Base-by-base conservation (phyloP, 2,329 filamentous ascomycete genomes). In the Myriosclerotinia curreyana region DNA sequence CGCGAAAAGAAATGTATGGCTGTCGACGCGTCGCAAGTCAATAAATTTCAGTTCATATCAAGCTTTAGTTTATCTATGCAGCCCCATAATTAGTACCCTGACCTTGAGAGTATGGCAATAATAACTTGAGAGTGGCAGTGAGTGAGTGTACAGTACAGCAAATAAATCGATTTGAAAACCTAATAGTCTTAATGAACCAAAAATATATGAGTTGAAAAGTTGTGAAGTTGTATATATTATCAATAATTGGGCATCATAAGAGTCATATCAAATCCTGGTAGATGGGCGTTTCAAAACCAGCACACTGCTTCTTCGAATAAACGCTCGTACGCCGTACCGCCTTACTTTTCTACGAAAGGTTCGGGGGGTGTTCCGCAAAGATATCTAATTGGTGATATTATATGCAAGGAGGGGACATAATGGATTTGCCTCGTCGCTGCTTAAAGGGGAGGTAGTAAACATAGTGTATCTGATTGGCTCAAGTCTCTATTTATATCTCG, bases 21-120 rank as follows among this genome's bases (percentile, higher is more conserved):
- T 60, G 49, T 60, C 46, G 61, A 70, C 69, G 69, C 69, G 69
- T 72, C 66, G 69, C 56, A 66, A 70, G n/a, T 69, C 44, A 65
- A 65, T 59, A 48, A 59, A 58, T 25, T 59, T 49, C 28, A 59
- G 31, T 25, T 42, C 55, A 59, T 48, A 46, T 59, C 55, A 59
- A 59, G 55, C 4, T 17, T 48, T 36, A 58, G n/a, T 22, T 25
- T 22, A 48, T 49, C 55, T 59, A 42, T 59, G 42, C 42, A n/a
- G n/a, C 28, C 55, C 55, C 11, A 14, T 51, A 17, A 36, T 59
- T 38, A 36, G 25, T 48, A 48, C 25, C 55, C 36, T 31, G 20
- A 48, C 17, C 55, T 25, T 31, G 20, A 48, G 5, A n/a, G 20
- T 8, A 46, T 58, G 2, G 42, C 54, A 48, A 58, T 46, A n/a